Evolutionary conservation across 257 asterid species (phyloP).

Genomic region (Cordia subcordata): DNA sequence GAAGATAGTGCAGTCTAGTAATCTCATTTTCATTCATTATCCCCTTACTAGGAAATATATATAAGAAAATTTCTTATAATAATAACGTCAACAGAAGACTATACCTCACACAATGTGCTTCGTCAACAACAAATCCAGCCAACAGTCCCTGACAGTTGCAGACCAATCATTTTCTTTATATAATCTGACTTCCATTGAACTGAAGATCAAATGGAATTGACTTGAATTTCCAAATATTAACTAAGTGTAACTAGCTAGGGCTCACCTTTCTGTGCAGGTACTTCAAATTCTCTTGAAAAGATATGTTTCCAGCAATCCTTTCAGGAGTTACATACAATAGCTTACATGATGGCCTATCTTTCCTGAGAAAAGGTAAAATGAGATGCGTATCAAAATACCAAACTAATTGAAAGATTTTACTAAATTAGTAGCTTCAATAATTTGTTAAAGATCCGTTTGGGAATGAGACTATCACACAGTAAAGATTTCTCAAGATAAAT

Average conservation of each 20-base stretch:
- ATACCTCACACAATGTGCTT: constrained; percentile 98
- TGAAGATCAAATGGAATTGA: constrained; percentile 9
- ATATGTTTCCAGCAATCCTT: constrained; percentile 83
- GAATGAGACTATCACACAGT: no score
- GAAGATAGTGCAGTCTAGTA: not conserved
- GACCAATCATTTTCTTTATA: constrained; percentile 6
- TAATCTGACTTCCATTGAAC: constrained; percentile 1
- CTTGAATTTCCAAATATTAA: constrained; percentile 8
- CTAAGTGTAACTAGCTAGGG: not conserved
- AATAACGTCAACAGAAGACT: not conserved
- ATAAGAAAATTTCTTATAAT: not conserved
- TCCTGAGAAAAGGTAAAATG: constrained; percentile 45
- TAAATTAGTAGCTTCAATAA: not conserved
- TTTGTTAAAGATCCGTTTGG: no score
- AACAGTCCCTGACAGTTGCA: constrained; percentile 63
- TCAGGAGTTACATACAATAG: constrained; percentile 97
- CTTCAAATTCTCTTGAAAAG: constrained; percentile 75
- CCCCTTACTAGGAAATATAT: not conserved
- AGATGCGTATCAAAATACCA: constrained; percentile 2
- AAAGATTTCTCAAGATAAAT: no score
- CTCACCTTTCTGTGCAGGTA: constrained; percentile 65
- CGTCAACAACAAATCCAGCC: constrained; percentile 94
- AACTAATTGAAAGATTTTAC: not conserved
- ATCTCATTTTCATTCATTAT: not conserved
- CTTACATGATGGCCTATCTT: constrained; percentile 85